Evolutionary conservation across 1,284 basidiomycete genomes (phyloP).

Genomic region (Thecaphora thlaspeos): DNA sequence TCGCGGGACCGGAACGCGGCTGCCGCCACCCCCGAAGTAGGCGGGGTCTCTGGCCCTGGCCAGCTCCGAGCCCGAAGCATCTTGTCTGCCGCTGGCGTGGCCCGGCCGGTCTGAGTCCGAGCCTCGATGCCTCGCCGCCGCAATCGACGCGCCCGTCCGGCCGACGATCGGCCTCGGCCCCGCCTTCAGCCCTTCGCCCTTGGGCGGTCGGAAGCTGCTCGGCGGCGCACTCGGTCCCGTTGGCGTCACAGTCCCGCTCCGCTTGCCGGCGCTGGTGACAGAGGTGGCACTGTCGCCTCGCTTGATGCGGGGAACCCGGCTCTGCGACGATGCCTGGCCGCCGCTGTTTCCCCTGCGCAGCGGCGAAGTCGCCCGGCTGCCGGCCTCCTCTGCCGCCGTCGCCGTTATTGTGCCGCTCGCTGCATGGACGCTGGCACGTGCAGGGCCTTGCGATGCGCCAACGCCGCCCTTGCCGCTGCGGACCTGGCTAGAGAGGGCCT

Average conservation of each 20-base stretch:
- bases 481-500: constrained; percentile 42
- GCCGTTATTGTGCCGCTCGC: constrained; percentile 6
- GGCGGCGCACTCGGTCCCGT: constrained; percentile 12
- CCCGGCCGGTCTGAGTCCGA: background rate
- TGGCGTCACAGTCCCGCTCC: constrained; percentile 24
- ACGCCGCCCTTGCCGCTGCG: background rate
- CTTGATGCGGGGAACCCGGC: constrained; percentile 29
- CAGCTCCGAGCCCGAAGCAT: background rate
- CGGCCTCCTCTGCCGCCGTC: constrained; percentile 2
- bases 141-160: constrained; percentile 18
- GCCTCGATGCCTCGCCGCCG: background rate
- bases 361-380: background rate
- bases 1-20: constrained; percentile 28
- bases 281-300: constrained; percentile 23
- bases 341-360: background rate
- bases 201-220: constrained; percentile 25
- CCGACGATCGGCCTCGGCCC: constrained; percentile 36
- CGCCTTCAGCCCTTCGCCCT: constrained; percentile 30
- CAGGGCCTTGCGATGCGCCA: too few species aligned
- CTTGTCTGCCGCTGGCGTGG: background rate
- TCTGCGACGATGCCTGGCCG: constrained; percentile 1
- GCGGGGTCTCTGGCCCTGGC: constrained; percentile 6
- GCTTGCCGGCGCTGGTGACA: constrained; percentile 11
- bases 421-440: constrained; percentile 6
- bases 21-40: constrained; percentile 13